Conservation (phyloP, 768 basidiomycete species). For the Pisolithus marmoratus region DNA sequence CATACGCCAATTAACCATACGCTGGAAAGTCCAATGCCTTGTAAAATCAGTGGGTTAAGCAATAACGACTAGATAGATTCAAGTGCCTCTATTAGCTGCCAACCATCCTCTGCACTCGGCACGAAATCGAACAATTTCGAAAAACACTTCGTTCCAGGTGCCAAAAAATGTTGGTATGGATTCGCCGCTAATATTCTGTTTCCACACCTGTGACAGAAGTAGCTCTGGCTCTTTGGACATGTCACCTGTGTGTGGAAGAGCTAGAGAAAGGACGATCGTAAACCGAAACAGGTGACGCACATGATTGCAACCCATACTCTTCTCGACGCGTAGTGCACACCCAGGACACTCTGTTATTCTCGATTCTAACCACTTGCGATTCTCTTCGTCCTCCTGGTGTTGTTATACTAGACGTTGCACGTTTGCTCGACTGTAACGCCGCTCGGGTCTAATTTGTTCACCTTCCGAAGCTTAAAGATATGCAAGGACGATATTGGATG, state of each 20-base stretch:
- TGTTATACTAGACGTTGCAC: slow-evolving; percentile 53
- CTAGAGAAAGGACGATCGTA: background rate
- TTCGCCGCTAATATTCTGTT: slow-evolving; percentile 38
- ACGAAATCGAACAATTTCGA: slow-evolving; percentile 58
- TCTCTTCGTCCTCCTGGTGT: slow-evolving; percentile 71
- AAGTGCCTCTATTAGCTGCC: slow-evolving; percentile 45
- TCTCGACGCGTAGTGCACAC: slow-evolving; percentile 69
- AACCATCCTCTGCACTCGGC: slow-evolving; percentile 34
- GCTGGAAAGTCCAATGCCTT: too few relatives aligned
- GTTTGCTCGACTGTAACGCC: slow-evolving; percentile 56
- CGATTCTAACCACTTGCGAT: slow-evolving; percentile 63
- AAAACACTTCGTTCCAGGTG: slow-evolving; percentile 47
- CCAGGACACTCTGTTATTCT: slow-evolving; percentile 73
- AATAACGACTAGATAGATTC: slow-evolving; percentile 11
- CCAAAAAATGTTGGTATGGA: slow-evolving; percentile 70
- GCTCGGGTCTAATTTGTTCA: slow-evolving; percentile 49
- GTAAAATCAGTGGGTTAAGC: too few relatives aligned
- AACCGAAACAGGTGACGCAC: slow-evolving; percentile 37
- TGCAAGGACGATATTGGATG: slow-evolving; percentile 57
- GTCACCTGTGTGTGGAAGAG: slow-evolving; percentile 58
- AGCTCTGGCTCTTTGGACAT: slow-evolving; percentile 63
- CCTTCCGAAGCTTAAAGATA: slow-evolving; percentile 57
- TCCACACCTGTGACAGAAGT: slow-evolving; percentile 84
- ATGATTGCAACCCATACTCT: slow-evolving; percentile 84
- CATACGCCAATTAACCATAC: too few relatives aligned